Evolutionary conservation across 2,329 filamentous ascomycete genomes (phyloP).

Genomic region (Magnaporthiopsis poae): DNA sequence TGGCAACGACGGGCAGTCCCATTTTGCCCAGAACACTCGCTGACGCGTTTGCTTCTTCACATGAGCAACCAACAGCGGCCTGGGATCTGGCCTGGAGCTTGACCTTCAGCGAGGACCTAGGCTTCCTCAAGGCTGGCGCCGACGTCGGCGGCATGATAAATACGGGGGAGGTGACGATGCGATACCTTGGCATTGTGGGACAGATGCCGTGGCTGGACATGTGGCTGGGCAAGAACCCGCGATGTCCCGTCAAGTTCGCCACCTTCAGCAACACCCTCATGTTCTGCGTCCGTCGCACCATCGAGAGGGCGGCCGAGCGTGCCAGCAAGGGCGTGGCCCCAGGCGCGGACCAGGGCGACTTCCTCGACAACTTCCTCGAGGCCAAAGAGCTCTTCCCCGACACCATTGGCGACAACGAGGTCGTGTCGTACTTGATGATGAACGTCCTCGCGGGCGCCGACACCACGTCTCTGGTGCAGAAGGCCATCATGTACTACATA

Average conservation of each 20-base stretch:
- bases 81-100: constrained; percentile 32
- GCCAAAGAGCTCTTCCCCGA: constrained; percentile 24
- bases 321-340: constrained; percentile 18
- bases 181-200: constrained; percentile 20
- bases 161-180: constrained; percentile 20
- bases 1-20: neutral
- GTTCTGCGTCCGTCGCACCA: constrained; percentile 13
- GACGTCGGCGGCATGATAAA: constrained; percentile 29
- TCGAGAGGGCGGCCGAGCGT: constrained; percentile 12
- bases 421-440: constrained; percentile 26
- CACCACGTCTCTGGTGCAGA: constrained; percentile 16
- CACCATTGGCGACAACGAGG: constrained; percentile 24
- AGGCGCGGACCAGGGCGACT: constrained; percentile 22
- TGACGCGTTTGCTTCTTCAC: neutral
- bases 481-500: constrained; percentile 24
- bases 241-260: constrained; percentile 20
- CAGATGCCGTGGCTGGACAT: constrained; percentile 25
- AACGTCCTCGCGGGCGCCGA: constrained; percentile 26
- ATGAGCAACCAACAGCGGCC: constrained; percentile 17
- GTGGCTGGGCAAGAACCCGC: constrained; percentile 29
- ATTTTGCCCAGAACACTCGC: neutral
- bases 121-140: constrained; percentile 27
- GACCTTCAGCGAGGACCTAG: constrained; percentile 30
- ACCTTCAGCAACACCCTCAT: constrained; percentile 21
- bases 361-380: constrained; percentile 31